Evolutionary conservation across 345 rosid species (phyloP).

Genomic region (Acer campestre): DNA sequence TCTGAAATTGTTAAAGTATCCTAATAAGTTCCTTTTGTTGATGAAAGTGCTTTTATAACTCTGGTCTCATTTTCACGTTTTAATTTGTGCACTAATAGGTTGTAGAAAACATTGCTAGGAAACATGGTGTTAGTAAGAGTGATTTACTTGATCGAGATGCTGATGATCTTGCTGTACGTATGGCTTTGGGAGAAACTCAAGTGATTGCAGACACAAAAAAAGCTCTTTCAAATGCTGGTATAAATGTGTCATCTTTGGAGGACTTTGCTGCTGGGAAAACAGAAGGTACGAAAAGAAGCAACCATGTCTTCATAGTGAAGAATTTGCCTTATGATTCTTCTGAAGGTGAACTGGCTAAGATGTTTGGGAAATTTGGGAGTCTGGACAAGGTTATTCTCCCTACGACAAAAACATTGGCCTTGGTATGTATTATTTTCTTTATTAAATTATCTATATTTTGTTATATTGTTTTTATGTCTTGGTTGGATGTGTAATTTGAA

Average conservation of each 20-base stretch:
- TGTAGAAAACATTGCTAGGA: slow-evolving; percentile 83
- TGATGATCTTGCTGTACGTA: slow-evolving; percentile 93
- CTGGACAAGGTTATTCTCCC: slow-evolving; percentile 84
- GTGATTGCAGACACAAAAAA: slow-evolving; percentile 91
- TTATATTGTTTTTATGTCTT: background rate
- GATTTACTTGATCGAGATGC: slow-evolving; percentile 88
- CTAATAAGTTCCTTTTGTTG: background rate
- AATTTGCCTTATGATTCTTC: slow-evolving; percentile 92
- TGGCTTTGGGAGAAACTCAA: slow-evolving; percentile 97
- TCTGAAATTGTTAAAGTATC: slow-evolving; percentile 10
- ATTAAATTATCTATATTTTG: background rate
- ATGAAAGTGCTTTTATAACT: slow-evolving; percentile 1
- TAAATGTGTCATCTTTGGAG: slow-evolving; percentile 70
- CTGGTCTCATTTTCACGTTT: background rate
- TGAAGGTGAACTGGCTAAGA: slow-evolving; percentile 73
- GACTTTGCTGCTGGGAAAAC: slow-evolving; percentile 63
- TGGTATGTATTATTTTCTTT: slow-evolving; percentile 49
- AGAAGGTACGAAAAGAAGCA: slow-evolving; percentile 73
- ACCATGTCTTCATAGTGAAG: slow-evolving; percentile 79
- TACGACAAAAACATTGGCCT: slow-evolving; percentile 83
- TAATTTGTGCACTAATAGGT: slow-evolving; percentile 43
- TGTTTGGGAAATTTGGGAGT: slow-evolving; percentile 87
- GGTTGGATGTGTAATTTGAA: background rate
- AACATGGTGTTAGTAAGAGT: slow-evolving; percentile 84
- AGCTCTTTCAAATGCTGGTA: slow-evolving; percentile 77